Evolutionary conservation across 495 filamentous ascomycete species (phyloP), one percentile per base, ranked within the genome.

Genomic region (Pseudevernia furfuracea): DNA sequence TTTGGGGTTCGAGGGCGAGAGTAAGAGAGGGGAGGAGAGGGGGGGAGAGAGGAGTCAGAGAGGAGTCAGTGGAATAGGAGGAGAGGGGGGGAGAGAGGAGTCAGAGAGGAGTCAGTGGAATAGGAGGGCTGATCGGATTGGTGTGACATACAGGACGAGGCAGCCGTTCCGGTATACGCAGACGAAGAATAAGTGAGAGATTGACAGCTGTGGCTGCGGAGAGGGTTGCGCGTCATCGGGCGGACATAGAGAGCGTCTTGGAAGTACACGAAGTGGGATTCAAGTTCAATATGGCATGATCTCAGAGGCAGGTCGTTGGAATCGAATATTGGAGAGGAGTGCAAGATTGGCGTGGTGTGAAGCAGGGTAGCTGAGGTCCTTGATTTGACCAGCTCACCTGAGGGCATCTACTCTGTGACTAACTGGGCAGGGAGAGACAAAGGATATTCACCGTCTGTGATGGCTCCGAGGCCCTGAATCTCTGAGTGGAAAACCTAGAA

Each of bases 101-200:
- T n/a, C n/a, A n/a, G 5, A 21, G 28, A 34, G 52, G 14, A 34
- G n/a, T 7, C 4, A 10, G 17, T n/a, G 19, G 30, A 9, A 55
- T 4, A 55, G 52, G 52, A 21, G 5, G 30, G 52, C 30, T 55
- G 7, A 55, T 36, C 17, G 14, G 28, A 2, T 55, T 32, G 1
- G 17, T 36, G 14, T 21, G 3, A 1, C 11, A 2, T 53, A 53
- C 66, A 96, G 93, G 68, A 96, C 93, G 67, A 82, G 93, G 71
- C 96, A 96, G 79, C 82, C 80, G 10, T 97, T 96, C 74, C 85
- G 83, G 68, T 87, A 88, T 71, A 91, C 89, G 75, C 77, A 81
- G 78, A 89, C 84, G 61, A 93, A 87, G 80, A 90, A 89, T 70
- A 88, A 84, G 76, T 91, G 64, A 73, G n/a, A n/a, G n/a, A n/a